phyloP scores from a whole-genome alignment of 169 alveolate species.

The Nephromyces sp. region DNA sequence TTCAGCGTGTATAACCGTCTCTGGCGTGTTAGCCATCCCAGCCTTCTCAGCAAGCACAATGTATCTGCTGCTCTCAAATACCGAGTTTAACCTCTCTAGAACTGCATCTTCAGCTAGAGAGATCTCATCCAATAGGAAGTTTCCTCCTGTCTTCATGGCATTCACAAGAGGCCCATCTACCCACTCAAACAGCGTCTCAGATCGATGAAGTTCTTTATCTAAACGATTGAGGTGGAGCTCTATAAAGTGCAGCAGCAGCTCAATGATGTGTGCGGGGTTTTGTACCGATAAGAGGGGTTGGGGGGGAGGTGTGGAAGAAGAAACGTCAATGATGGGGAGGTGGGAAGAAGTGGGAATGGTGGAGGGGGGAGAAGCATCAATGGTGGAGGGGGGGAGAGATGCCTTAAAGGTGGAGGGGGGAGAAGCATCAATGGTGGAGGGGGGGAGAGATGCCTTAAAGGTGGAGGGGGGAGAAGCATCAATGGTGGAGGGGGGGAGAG shows the following conservation, averaged over 20 bases:
- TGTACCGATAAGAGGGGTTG: no score
- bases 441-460: neutral
- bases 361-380: neutral
- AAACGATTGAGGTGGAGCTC: no score
- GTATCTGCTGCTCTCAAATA: conserved; percentile 80
- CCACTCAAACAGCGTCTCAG: conserved; percentile 87
- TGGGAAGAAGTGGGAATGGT: neutral
- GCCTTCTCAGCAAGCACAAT: conserved; percentile 53
- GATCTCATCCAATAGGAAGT: conserved; percentile 92
- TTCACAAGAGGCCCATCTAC: conserved; percentile 95
- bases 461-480: neutral
- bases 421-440: neutral
- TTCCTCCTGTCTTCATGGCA: conserved; percentile 89
- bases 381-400: neutral
- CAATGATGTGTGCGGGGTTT: no score
- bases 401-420: neutral
- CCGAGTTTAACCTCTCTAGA: conserved; percentile 94
- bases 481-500: neutral
- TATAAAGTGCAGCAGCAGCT: no score
- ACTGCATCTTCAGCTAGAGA: conserved; percentile 97
- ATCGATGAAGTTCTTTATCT: conserved; percentile 5
- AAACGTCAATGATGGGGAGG: neutral
- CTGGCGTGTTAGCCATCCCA: conserved; percentile 9
- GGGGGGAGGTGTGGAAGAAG: neutral
- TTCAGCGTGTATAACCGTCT: neutral